Percentiles rank a stretch among this genome's conserved stretches.
These are phyloP conservation scores for Rhodomyrtus tomentosa DNA, from an alignment of 345 rosid species.

Conservation along the genomic window DNA sequence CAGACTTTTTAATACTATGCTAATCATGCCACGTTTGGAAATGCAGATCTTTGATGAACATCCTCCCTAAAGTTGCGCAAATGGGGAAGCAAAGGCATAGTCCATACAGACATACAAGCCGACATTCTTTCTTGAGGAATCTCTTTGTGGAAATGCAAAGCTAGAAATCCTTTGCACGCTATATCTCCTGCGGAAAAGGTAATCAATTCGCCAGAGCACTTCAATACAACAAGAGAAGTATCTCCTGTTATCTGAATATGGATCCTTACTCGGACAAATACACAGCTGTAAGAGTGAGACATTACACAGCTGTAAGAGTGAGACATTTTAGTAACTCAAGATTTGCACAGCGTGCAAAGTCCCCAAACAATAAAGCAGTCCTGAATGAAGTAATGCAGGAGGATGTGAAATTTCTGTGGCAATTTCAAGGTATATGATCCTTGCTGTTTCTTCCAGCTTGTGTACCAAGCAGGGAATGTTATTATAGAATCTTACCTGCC, in stretches of 20 bases:
- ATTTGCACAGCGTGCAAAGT: conserved; percentile 94
- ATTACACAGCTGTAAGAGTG: too few species aligned
- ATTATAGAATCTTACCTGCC: background rate
- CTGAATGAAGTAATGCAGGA: conserved; percentile 93
- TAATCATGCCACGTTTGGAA: background rate
- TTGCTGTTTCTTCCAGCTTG: conserved; percentile 4
- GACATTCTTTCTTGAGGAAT: conserved; percentile 91
- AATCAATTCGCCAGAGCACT: background rate
- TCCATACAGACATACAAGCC: conserved; percentile 93
- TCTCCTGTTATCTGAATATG: background rate
- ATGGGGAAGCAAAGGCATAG: conserved; percentile 94
- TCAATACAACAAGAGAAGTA: background rate
- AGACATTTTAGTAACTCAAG: conserved; percentile 85
- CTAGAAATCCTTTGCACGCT: conserved; percentile 82
- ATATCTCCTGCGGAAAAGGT: conserved; percentile 79
- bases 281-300: conserved; percentile 89
- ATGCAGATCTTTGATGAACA: conserved; percentile 89
- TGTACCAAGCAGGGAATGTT: background rate
- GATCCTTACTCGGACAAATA: background rate
- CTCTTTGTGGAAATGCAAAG: conserved; percentile 98
- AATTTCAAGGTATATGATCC: conserved; percentile 53
- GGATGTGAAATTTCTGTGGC: conserved; percentile 67
- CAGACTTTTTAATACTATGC: background rate
- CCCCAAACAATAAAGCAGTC: conserved; percentile 83
- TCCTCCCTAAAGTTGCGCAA: conserved; percentile 89